Evolutionary conservation across 192 early-diverging fungal species (phyloP), one percentile per base, ranked within the genome.

Genomic region (Dissophora ornata): DNA sequence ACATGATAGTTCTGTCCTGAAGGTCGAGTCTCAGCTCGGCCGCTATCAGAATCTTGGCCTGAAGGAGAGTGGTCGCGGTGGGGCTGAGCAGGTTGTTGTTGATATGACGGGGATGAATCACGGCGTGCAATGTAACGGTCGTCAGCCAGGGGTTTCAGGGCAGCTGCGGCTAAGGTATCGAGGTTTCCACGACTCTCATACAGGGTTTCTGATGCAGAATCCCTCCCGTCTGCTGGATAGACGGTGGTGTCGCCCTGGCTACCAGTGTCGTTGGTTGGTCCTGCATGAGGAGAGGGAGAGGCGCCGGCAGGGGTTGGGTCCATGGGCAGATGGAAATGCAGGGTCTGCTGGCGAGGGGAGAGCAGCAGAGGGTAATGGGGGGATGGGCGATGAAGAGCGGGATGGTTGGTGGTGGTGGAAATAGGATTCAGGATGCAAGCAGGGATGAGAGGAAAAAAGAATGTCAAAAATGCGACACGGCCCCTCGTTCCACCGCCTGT

Each of bases 91-190:
- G n/a, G 19, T 32, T 30, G 36, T 12, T 57, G 55, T 22, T 73
- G 62, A 18, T 50, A 40, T 50, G 40, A 16, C 41, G 47, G 22
- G 33, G 54, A n/a, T 2, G 45, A 13, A 2, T 42, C 38, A n/a
- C n/a, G 22, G 11, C 9, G 21, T 42, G 32, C 41, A 10, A 22
- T 18, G 29, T 30, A 45, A 16, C 40, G 7, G 8, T 58, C 15
- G 22, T 49, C 54, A 32, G 29, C 21, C 21, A 52, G 19, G 34
- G 71, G 71, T n/a, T 75, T 75, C 45, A 75, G 47, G 6, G 71
- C 71, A 28, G 71, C 71, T 15, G 71, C 63, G 11, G 58, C 71
- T 7, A 75, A 42, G 25, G 71, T 65, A 13, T 75, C 71, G 4
- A 75, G 57, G 26, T 45, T 59, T 12, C 62, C 62, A 44, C 62